Percentiles rank a stretch among this genome's conserved stretches.
phyloP scores from a whole-genome alignment of 257 asterid genomes.

The Fraxinus quadrangulata region DNA sequence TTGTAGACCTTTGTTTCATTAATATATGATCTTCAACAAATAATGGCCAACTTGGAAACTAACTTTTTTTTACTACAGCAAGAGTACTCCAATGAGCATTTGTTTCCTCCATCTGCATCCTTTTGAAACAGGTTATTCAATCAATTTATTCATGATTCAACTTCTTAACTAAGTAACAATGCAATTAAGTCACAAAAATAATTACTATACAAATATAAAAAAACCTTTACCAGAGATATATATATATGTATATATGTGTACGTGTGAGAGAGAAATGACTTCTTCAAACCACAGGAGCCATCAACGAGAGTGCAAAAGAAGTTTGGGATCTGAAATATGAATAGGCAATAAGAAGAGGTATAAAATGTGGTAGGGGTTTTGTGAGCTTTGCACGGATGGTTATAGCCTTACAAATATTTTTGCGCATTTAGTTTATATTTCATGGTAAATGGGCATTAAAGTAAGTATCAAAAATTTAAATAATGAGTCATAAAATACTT shows the following conservation, averaged over 20 bases:
- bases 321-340: background rate
- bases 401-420: background rate
- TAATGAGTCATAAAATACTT: background rate
- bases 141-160: background rate
- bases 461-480: background rate
- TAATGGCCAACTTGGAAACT: background rate
- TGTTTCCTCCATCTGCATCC: conserved; percentile 4
- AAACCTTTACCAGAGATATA: background rate
- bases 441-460: background rate
- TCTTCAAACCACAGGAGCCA: background rate
- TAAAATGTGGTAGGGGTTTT: background rate
- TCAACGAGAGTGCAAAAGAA: background rate
- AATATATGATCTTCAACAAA: background rate
- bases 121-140: background rate
- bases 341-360: background rate
- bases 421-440: background rate
- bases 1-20: background rate
- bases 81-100: background rate
- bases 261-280: background rate
- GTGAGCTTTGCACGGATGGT: background rate
- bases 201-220: too few species aligned
- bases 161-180: background rate
- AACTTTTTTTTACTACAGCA: background rate
- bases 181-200: background rate
- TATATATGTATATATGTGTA: too few species aligned